These are phyloP conservation scores for Heritiera littoralis DNA, from an alignment of 345 rosid species.

Conservation along the genomic window DNA sequence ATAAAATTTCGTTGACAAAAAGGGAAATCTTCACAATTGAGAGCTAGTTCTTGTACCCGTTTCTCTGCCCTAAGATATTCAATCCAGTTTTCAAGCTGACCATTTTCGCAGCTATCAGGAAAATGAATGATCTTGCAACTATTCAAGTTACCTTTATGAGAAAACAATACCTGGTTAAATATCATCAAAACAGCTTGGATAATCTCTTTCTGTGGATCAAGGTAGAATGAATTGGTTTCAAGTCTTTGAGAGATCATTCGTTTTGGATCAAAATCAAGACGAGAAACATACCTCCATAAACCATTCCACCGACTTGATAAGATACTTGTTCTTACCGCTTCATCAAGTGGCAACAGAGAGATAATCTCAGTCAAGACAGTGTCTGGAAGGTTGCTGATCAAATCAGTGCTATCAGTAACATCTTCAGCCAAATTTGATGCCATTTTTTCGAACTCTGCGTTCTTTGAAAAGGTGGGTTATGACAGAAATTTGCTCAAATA, in stretches of 20 bases:
- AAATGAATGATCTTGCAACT: constrained; percentile 3
- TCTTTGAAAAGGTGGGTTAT: not conserved
- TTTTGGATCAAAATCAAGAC: constrained; percentile 5
- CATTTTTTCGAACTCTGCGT: not conserved
- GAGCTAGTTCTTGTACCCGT: not conserved
- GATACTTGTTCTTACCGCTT: constrained; percentile 4
- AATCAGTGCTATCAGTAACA: not conserved
- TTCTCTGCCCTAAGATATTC: not conserved
- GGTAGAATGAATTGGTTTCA: not conserved
- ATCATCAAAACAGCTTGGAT: not conserved
- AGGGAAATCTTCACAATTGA: not conserved
- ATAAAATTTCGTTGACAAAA: not conserved
- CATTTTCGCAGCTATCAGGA: not conserved
- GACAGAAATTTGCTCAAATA: not conserved
- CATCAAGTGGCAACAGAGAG: not conserved
- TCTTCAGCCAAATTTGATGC: not conserved
- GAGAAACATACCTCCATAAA: not conserved
- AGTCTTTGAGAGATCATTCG: not conserved
- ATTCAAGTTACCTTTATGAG: not conserved
- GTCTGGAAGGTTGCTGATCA: not conserved
- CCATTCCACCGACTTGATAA: not conserved
- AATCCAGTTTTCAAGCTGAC: not conserved
- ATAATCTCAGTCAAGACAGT: not conserved
- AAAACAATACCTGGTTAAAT: not conserved
- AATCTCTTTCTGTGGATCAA: not conserved